Base-by-base conservation (phyloP, 345 rosid species). In the Noccaea caerulescens region DNA sequence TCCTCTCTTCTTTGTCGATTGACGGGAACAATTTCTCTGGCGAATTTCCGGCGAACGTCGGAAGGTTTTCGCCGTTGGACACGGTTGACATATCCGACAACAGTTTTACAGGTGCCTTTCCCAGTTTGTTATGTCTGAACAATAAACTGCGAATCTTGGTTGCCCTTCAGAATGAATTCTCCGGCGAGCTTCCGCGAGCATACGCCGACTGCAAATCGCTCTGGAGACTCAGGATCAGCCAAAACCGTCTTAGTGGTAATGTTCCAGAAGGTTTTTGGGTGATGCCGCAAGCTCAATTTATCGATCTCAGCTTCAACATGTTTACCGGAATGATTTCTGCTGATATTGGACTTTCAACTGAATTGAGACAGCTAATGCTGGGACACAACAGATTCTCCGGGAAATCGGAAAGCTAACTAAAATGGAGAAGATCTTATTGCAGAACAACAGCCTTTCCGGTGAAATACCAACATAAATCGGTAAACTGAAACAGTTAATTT, bases 51-150 rank as follows among this genome's bases (percentile, higher is more conserved):
- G 71, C 70, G 2, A 86, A 84, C 71, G 57, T 88, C 1, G 97
- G 98, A 41, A 77, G 82, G 1, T 87, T 85, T 69, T 86, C 96
- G 0, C 88, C 82, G 0, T 59, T 91, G 30, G 72, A 53, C 1
- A 85, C 81, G 32, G 39, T 89, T 41, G 98, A 93, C 77, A 86
- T 93, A 80, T 93, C 98, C 0, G 96, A 93, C 66, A 93, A 93
- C 75, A 69, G 56, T 38, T 86, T 93, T 53, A 76, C 88, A 1
- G 97, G 98, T 70, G 68, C 74, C 1, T 91, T 93, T 61, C 98
- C 98, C 1, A 66, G 71, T 54, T 93, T 77, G 75, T 66, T 91
- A 70, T 93, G 97, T 75, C 84, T 58, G 77, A 73, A 66, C 25
- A 71, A 79, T 25, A 83, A 80, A 44, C 68, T 93, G 8, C 39